Percentiles rank a stretch among this genome's conserved stretches.
Conservation (phyloP, 2,329 filamentous ascomycete species). For the Mycogone perniciosa region DNA sequence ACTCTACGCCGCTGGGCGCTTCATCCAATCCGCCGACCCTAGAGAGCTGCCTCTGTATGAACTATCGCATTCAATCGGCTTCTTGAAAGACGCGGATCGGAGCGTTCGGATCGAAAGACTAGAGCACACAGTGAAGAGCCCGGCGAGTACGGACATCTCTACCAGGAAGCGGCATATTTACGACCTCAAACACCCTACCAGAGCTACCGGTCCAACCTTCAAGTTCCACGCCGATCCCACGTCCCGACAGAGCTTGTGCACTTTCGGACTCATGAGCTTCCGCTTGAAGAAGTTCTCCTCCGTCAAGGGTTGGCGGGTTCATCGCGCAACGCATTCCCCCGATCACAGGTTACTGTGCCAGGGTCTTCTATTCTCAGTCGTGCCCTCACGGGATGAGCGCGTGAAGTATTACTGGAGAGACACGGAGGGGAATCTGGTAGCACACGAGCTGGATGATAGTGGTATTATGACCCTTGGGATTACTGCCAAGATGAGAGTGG, state of each 20-base stretch:
- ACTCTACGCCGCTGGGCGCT: conserved; percentile 27
- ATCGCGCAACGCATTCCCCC: conserved; percentile 21
- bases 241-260: conserved; percentile 23
- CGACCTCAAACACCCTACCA: conserved; percentile 28
- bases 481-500: conserved; percentile 23
- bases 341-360: conserved; percentile 18
- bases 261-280: conserved; percentile 25
- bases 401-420: conserved; percentile 31
- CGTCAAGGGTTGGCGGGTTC: conserved; percentile 23
- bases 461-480: conserved; percentile 26
- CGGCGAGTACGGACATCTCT: conserved; percentile 20
- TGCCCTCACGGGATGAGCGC: conserved; percentile 18
- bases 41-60: conserved; percentile 29
- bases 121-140: conserved; percentile 22
- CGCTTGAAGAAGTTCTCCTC: conserved; percentile 18
- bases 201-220: conserved; percentile 24
- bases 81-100: conserved; percentile 26
- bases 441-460: conserved; percentile 26
- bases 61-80: conserved; percentile 29
- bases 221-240: conserved; percentile 27
- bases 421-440: conserved; percentile 21
- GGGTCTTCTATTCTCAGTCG: conserved; percentile 23
- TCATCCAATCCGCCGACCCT: conserved; percentile 27
- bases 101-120: conserved; percentile 27
- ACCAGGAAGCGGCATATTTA: conserved; percentile 28